Conservation (phyloP, 192 early-diverging fungal genomes). For the Mortierella alpina region DNA sequence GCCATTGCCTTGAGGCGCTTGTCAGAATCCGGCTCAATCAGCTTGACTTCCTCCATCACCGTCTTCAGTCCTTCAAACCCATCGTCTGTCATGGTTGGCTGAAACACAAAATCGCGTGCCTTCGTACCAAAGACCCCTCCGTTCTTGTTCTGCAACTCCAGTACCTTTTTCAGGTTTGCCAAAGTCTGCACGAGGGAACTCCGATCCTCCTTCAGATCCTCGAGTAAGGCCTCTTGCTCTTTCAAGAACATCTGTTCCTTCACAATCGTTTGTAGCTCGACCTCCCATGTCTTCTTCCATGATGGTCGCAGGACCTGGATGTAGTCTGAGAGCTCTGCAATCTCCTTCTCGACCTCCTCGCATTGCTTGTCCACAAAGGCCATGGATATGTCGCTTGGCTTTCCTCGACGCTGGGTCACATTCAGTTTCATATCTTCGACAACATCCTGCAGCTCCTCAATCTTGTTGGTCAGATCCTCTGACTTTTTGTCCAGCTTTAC, state of each 20-base stretch:
- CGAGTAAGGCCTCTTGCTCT: constrained; percentile 79
- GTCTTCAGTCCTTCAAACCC: constrained; percentile 71
- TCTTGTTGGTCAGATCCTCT: constrained; percentile 57
- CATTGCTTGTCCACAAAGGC: constrained; percentile 65
- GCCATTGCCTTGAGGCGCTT: constrained; percentile 75
- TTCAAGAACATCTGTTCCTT: constrained; percentile 85
- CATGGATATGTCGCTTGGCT: constrained; percentile 67
- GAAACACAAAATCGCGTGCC: constrained; percentile 59
- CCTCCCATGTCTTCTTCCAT: constrained; percentile 89
- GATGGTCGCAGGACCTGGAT: constrained; percentile 71
- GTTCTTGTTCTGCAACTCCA: constrained; percentile 61
- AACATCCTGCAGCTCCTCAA: constrained; percentile 75
- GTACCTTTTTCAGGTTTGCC: constrained; percentile 69
- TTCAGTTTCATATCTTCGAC: constrained; percentile 81
- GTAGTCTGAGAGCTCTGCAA: constrained; percentile 64
- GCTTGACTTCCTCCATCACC: constrained; percentile 74
- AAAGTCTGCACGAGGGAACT: constrained; percentile 68
- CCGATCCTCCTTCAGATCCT: constrained; percentile 75
- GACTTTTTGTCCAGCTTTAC: constrained; percentile 64
- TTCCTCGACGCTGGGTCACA: constrained; percentile 73
- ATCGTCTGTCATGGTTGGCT: constrained; percentile 64
- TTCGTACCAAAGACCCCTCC: constrained; percentile 38
- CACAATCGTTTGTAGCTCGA: constrained; percentile 83
- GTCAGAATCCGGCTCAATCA: constrained; percentile 74
- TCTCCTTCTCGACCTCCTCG: constrained; percentile 60